A percentile compares a stretch with the other conserved stretches of the same genome.
phyloP scores from a whole-genome alignment of 495 filamentous ascomycete species.

The Aspergillus affinis region DNA sequence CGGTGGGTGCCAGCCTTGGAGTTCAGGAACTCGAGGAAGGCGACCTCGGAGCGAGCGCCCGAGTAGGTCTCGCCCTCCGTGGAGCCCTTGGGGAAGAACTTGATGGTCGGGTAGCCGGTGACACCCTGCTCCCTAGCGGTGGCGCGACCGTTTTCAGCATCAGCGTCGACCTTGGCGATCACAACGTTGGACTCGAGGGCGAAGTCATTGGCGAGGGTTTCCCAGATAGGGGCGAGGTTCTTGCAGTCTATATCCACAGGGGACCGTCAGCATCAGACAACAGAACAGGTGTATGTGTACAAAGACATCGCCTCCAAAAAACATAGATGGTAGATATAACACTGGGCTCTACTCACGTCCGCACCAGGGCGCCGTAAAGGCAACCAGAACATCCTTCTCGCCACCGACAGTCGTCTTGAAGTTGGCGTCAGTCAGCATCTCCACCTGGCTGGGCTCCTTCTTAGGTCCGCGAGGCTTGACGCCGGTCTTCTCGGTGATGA shows the following conservation, averaged over 20 bases:
- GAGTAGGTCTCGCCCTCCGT: slow-evolving; percentile 70
- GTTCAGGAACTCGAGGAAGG: slow-evolving; percentile 82
- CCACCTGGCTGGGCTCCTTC: slow-evolving; percentile 69
- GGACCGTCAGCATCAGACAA: slow-evolving; percentile 1
- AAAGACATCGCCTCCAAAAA: too few species aligned
- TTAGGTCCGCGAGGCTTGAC: slow-evolving; percentile 70
- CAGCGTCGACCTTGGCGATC: slow-evolving; percentile 93
- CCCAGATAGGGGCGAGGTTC: slow-evolving; percentile 85
- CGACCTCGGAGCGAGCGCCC: slow-evolving; percentile 74
- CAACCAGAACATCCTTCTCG: slow-evolving; percentile 89
- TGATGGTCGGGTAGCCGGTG: slow-evolving; percentile 90
- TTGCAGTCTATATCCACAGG: slow-evolving; percentile 77
- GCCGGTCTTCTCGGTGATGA: slow-evolving; percentile 87
- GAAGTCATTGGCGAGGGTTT: slow-evolving; percentile 82
- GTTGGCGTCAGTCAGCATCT: slow-evolving; percentile 73
- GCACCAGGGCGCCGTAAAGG: slow-evolving; percentile 97
- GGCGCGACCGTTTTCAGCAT: slow-evolving; percentile 78
- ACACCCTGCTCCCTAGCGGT: slow-evolving; percentile 76
- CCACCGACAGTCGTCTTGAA: slow-evolving; percentile 78
- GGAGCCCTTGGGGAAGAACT: slow-evolving; percentile 92
- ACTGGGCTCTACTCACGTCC: slow-evolving; percentile 69
- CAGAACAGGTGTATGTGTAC: slow-evolving; percentile 3
- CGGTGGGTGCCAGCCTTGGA: slow-evolving; percentile 87
- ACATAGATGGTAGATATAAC: slow-evolving; percentile 5
- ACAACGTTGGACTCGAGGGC: slow-evolving; percentile 71